Evolutionary conservation across 352 stramenopile genomes (phyloP), one percentile per base, ranked within the genome.

Genomic region (Pythium sp.): DNA sequence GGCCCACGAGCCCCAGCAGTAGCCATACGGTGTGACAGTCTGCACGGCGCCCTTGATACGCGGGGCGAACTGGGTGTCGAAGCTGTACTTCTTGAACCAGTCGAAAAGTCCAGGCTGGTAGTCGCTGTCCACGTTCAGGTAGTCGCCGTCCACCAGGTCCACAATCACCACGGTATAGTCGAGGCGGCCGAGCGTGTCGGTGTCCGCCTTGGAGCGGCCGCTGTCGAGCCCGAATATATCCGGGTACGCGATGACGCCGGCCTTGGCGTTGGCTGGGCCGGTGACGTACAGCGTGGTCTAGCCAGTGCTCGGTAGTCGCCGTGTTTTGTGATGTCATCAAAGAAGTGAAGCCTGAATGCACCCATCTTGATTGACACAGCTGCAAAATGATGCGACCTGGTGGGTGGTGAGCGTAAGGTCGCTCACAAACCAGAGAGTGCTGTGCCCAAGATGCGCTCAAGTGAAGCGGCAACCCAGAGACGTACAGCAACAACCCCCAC

Each of bases 1-100:
- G 34, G 91, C 81, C 83, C 84, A 94, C 57, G 83, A 86, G 49
- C 87, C 87, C 83, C 83, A 94, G 83, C 87, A 94, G 77, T 93
- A 93, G 64, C 87, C 87, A 68, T 93, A 93, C 72, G 80, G 90
- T 38, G 77, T 79, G 56, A 95, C 72, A 49, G 72, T 79, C 74
- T 90, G 75, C 32, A 73, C 68, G n/a, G 85, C 87, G 72, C 91
- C 85, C 58, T 88, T 76, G 72, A 95, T 90, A 53, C 75, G 83
- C 60, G 65, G 64, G 59, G 72, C 76, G 53, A 93, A 79, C 11
- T 79, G 59, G 24, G 76, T 68, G 1, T 72, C 75, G 49, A 84
- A 92, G 57, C 72, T 79, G 76, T 92, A 87, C 74, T 92, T 92
- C 66, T 78, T 77, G 64, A 92, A 78, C 80, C 80, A 92, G 47